Evolutionary conservation across 2,329 filamentous ascomycete genomes (phyloP).

Genomic region (Sclerotinia borealis): DNA sequence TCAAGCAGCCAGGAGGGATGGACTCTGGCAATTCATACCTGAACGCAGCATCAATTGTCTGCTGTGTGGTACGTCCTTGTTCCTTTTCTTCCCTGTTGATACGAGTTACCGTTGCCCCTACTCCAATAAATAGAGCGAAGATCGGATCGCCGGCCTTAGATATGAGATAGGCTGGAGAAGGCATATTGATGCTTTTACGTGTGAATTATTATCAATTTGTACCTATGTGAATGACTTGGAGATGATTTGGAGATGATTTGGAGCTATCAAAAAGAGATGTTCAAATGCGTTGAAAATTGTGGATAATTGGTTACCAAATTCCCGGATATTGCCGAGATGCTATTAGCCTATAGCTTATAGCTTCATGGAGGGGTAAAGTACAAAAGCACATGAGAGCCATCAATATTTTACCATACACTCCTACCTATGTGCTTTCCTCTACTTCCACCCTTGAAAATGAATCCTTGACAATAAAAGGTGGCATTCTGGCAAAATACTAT

Average conservation of each 20-base stretch:
- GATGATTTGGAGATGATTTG: too few relatives aligned
- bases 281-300: not conserved
- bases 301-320: not conserved
- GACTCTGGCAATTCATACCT: conserved; percentile 21
- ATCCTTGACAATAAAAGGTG: too few relatives aligned
- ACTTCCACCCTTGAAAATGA: not conserved
- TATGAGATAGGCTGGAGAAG: conserved; percentile 29
- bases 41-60: conserved; percentile 30
- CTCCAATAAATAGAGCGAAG: conserved; percentile 47
- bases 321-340: conserved; percentile 5
- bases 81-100: conserved; percentile 49
- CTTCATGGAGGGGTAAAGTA: not conserved
- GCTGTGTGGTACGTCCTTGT: conserved; percentile 25
- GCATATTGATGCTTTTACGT: conserved; percentile 21
- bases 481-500: too few relatives aligned
- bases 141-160: conserved; percentile 46
- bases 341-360: too few relatives aligned
- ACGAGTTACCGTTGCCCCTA: conserved; percentile 45
- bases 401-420: too few relatives aligned
- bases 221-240: not conserved
- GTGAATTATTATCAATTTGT: not conserved
- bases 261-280: not conserved
- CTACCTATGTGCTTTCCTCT: too few relatives aligned
- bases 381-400: not conserved
- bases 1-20: not conserved